Conservation (phyloP, 345 rosid species). For the Kernera saxatilis region DNA sequence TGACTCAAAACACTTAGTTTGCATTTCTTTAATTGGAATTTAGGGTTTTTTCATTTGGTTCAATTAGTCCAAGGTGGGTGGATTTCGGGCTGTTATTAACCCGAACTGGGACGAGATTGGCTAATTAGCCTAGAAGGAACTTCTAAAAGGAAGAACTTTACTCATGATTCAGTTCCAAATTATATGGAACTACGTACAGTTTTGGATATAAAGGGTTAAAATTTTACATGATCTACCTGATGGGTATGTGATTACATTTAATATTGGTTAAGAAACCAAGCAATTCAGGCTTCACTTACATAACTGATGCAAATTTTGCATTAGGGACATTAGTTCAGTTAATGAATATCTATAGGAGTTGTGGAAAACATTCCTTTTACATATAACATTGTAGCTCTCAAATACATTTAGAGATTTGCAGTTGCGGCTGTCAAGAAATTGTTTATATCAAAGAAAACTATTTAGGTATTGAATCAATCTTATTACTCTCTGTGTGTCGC, state of each 20-base stretch:
- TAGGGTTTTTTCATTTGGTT: not conserved
- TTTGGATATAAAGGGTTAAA: not conserved
- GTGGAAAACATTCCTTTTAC: not conserved
- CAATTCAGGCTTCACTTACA: not conserved
- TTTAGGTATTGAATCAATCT: not conserved
- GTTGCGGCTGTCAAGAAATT: not conserved
- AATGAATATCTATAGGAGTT: not conserved
- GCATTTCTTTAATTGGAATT: not conserved
- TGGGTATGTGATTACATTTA: not conserved
- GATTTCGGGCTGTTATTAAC: not conserved
- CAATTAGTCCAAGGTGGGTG: not conserved
- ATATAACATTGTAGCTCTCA: not conserved
- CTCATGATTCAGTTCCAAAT: not conserved
- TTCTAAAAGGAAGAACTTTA: not conserved
- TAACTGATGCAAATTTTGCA: not conserved
- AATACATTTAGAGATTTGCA: not conserved
- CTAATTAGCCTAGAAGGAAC: not conserved
- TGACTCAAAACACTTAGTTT: not conserved
- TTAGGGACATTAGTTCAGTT: not conserved
- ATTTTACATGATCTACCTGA: not conserved
- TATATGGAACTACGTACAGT: not conserved
- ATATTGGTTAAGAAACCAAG: not conserved
- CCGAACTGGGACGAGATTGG: not conserved
- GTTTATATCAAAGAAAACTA: not conserved
- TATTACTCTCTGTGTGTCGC: not conserved